Base-by-base conservation (phyloP, 2,329 filamentous ascomycete genomes). In the Sclerotinia trifoliorum region DNA sequence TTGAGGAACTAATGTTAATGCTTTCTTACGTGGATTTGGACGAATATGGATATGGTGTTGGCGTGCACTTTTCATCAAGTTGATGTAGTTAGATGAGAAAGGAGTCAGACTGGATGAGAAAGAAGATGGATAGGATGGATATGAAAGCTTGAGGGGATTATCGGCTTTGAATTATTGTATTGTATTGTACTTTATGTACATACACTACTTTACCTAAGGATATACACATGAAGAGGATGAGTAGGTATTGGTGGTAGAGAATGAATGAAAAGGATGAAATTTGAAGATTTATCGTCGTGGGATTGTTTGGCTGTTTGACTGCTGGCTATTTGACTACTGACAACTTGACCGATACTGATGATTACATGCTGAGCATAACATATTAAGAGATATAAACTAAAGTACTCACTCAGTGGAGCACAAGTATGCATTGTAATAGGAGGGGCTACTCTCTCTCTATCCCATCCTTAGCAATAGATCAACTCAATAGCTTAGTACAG, bases 1-100 rank as follows among this genome's bases (percentile, higher is more conserved):
- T 62, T 51, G 29, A n/a, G 60, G 32, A 15, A 62, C 39, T 62
- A 62, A 62, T 51, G 32, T 39, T 39, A 39, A 51, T 51, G 19
- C 39, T 62, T 62, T 17, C 35, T 11, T 11, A 57, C 29, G 35
- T 24, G n/a, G 35, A 42, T 58, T 42, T 26, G n/a, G n/a, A 58
- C 17, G 35, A 24, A 26, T 44, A 44, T 44, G 55, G 55, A 58
- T 44, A 26, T 17, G 55, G 55, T 57, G 13, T 42, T 57, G 24
- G 32, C 11, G 55, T 42, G 32, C 21, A 56, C 21, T 21, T 35
- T 35, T 32, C 35, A 21, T 21, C n/a, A 32, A 10, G 21, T 35
- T 39, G 10, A 3, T n/a, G 55, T 42, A 21, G 21, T 42, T 15
- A 17, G 39, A 42, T 42, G 15, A 42, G 39, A 42, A 39, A 15